A percentile compares a stretch with the other conserved stretches of the same genome.
phyloP scores from a whole-genome alignment of 768 basidiomycete species.

The Boletus reticuloceps region DNA sequence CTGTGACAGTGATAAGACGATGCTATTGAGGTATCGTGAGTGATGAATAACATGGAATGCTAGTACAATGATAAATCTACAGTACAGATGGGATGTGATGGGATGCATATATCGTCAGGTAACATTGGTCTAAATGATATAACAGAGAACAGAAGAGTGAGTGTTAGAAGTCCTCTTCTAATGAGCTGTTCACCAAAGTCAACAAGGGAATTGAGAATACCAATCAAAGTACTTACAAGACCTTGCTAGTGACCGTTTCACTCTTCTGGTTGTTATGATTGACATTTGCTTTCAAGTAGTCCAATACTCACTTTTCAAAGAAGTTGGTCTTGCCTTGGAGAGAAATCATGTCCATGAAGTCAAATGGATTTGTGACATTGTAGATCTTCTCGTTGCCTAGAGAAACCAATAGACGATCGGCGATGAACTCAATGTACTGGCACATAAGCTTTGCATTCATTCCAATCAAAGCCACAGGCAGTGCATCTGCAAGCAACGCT shows the following conservation, averaged over 20 bases:
- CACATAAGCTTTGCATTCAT: no score
- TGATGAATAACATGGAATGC: conserved; percentile 5
- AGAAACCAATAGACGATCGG: conserved; percentile 81
- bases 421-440: conserved; percentile 92
- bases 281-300: conserved; percentile 69
- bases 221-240: conserved; percentile 40
- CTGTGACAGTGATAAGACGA: background rate
- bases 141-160: background rate
- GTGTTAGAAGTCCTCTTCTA: conserved; percentile 42
- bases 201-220: no score
- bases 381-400: conserved; percentile 83
- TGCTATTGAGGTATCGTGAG: conserved; percentile 35
- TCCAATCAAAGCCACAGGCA: no score
- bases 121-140: conserved; percentile 1
- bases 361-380: conserved; percentile 76
- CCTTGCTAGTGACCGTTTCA: conserved; percentile 22
- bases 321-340: conserved; percentile 97
- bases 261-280: conserved; percentile 32
- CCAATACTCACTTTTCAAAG: conserved; percentile 92
- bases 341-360: conserved; percentile 95
- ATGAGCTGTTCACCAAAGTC: conserved; percentile 23
- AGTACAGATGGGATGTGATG: background rate
- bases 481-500: no score
- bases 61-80: conserved; percentile 18
- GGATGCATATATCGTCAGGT: background rate